These are phyloP conservation scores for Dentipellis sp. DNA, from an alignment of 768 basidiomycete genomes.

Conservation along the genomic window DNA sequence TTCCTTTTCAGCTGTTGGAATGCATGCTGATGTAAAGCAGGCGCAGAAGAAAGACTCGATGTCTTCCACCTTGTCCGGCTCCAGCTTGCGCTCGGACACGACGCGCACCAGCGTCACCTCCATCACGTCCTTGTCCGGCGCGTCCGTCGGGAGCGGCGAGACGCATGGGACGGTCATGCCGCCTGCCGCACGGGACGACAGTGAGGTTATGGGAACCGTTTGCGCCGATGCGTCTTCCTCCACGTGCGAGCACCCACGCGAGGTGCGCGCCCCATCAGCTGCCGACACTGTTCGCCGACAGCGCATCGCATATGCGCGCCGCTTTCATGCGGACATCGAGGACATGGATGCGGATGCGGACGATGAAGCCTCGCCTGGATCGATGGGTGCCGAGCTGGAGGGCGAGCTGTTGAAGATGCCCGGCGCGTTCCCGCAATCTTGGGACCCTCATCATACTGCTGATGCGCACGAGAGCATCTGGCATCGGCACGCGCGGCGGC, in stretches of 20 bases:
- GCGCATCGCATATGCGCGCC: background rate
- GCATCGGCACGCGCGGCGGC: background rate
- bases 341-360: background rate
- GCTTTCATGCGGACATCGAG: background rate
- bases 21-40: slow-evolving; percentile 1
- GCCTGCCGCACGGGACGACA: background rate
- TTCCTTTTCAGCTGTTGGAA: background rate
- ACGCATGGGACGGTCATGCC: background rate
- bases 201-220: background rate
- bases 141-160: background rate
- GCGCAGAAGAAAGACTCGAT: slow-evolving; percentile 11
- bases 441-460: background rate
- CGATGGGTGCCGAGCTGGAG: background rate
- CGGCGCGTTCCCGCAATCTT: background rate
- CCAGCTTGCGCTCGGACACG: slow-evolving; percentile 1
- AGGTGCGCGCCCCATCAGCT: too few species aligned
- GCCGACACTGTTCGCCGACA: background rate
- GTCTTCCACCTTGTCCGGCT: slow-evolving; percentile 6
- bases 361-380: background rate
- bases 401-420: background rate
- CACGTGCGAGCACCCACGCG: too few species aligned
- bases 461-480: background rate
- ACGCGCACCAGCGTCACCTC: slow-evolving; percentile 7
- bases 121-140: slow-evolving; percentile 6
- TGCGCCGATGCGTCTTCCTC: too few species aligned